Conservation (phyloP, 2,329 filamentous ascomycete genomes). For the Raffaelea ambrosiae region DNA sequence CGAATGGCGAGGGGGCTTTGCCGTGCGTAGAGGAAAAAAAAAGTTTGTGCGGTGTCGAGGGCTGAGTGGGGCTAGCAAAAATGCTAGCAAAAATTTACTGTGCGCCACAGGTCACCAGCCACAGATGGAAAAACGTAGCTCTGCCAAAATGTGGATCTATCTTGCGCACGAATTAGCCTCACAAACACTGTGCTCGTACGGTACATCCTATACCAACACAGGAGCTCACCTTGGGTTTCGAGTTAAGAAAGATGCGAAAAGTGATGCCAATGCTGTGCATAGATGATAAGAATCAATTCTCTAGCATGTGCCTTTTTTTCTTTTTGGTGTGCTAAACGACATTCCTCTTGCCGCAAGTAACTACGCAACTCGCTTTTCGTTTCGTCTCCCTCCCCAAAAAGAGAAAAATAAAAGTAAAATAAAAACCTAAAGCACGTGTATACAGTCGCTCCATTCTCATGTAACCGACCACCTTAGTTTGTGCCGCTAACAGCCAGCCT, state of each 20-base stretch:
- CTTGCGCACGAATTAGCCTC: not conserved
- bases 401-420: too few species aligned
- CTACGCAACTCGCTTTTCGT: conserved; percentile 1
- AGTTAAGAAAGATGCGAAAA: not conserved
- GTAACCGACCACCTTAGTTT: conserved; percentile 29
- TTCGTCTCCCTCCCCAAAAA: not conserved
- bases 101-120: conserved; percentile 1
- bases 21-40: conserved; percentile 8
- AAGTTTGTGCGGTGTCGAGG: conserved; percentile 12
- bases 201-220: too few species aligned
- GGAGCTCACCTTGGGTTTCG: too few species aligned
- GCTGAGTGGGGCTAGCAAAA: conserved; percentile 11
- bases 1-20: too few species aligned
- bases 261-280: not conserved
- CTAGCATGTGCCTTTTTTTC: not conserved
- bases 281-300: not conserved
- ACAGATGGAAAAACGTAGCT: not conserved
- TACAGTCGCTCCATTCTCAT: not conserved
- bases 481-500: conserved; percentile 57
- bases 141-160: too few species aligned
- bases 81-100: conserved; percentile 1
- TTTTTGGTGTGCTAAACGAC: conserved; percentile 2
- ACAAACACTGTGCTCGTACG: too few species aligned
- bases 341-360: conserved; percentile 1
- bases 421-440: too few species aligned